phyloP scores from a whole-genome alignment of 2,329 filamentous ascomycete species.

The Verticillium longisporum region DNA sequence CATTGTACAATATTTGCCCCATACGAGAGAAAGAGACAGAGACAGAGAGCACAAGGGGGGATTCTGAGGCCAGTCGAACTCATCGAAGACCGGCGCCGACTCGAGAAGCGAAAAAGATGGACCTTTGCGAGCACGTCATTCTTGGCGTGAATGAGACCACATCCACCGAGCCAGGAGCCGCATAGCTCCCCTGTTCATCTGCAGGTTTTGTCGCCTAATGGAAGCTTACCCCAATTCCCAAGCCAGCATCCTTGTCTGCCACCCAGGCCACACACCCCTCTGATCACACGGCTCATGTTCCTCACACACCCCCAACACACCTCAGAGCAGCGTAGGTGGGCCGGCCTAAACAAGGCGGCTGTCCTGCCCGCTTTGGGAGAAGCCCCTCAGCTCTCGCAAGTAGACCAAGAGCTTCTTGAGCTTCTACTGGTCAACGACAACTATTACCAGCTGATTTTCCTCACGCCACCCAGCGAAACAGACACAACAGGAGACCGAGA shows the following conservation, averaged over 20 bases:
- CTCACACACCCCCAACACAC: not conserved
- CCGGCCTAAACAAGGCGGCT: not conserved
- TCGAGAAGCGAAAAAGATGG: not conserved
- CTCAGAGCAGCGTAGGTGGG: not conserved
- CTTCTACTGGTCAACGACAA: not conserved
- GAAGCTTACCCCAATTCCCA: not conserved
- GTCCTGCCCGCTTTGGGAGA: not conserved
- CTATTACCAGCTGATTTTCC: not conserved
- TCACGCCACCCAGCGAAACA: not conserved
- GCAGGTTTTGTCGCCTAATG: not conserved
- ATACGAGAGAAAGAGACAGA: not conserved
- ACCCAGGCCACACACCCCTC: not conserved
- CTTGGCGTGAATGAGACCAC: constrained; percentile 2
- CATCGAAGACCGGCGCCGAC: not conserved
- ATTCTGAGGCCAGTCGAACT: not conserved
- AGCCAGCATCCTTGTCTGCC: not conserved
- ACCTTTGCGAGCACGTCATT: constrained; percentile 1
- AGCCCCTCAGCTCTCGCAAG: not conserved
- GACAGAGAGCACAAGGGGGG: not conserved
- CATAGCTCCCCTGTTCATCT: not conserved
- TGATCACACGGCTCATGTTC: not conserved
- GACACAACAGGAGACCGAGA: not conserved
- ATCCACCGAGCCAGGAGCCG: not conserved
- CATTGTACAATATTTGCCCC: not conserved
- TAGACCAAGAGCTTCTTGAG: not conserved